phyloP scores from a whole-genome alignment of 768 basidiomycete species.

The Leccinum longicurvipes region DNA sequence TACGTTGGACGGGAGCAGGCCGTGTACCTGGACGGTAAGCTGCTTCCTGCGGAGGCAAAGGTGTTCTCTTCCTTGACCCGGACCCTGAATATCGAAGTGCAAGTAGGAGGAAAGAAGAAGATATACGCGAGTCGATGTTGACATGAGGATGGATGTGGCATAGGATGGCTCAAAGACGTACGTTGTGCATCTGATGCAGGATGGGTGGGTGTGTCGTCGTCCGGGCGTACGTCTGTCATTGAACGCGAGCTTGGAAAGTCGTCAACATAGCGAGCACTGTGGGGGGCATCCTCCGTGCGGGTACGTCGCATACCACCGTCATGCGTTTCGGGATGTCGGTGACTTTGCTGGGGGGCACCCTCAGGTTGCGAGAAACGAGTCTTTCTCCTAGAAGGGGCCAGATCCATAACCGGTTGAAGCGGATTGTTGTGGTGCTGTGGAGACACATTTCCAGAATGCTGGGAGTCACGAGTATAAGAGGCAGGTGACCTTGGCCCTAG shows the following conservation, averaged over 20 bases:
- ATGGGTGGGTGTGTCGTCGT: conserved; percentile 16
- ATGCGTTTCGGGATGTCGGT: conserved; percentile 10
- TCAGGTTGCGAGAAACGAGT: conserved; percentile 26
- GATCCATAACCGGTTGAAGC: conserved; percentile 12
- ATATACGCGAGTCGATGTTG: conserved; percentile 26
- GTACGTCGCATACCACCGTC: conserved; percentile 18
- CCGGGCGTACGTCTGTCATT: conserved; percentile 16
- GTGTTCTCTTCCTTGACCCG: conserved; percentile 34
- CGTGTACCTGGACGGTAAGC: conserved; percentile 26
- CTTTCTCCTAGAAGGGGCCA: conserved; percentile 6
- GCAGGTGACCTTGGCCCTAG: conserved; percentile 41
- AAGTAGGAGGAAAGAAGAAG: conserved; percentile 18
- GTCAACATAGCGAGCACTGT: conserved; percentile 13
- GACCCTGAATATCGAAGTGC: conserved; percentile 22
- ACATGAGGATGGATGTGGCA: conserved; percentile 27
- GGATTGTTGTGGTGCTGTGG: conserved; percentile 15
- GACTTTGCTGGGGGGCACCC: conserved; percentile 8
- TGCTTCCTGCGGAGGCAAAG: conserved; percentile 36
- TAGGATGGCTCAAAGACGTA: conserved; percentile 35
- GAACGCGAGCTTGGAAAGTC: conserved; percentile 19
- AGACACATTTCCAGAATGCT: conserved; percentile 16
- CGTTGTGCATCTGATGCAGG: conserved; percentile 33
- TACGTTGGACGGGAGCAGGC: conserved; percentile 7
- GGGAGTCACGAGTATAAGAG: conserved; percentile 30
- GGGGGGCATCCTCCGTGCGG: conserved; percentile 19